A percentile compares a stretch with the other conserved stretches of the same genome.
Evolutionary conservation across 2,329 filamentous ascomycete genomes (phyloP).

Genomic region (Cryphonectria carpinicola): DNA sequence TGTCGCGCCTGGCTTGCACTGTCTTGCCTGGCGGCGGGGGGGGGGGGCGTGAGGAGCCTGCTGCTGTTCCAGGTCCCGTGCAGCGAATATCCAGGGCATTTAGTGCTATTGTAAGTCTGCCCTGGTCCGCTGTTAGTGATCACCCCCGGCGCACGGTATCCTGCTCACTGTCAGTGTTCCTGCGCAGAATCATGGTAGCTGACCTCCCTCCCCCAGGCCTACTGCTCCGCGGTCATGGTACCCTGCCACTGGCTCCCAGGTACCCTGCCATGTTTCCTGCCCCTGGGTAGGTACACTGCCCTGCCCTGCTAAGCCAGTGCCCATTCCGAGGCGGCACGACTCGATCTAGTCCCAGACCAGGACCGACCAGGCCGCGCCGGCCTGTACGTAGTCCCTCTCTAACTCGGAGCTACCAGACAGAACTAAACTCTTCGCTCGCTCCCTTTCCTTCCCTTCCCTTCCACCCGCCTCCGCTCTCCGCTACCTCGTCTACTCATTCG

Average conservation of each 20-base stretch:
- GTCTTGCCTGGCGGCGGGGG: not conserved
- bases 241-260: not conserved
- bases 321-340: slow-evolving; percentile 2
- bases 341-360: slow-evolving; percentile 5
- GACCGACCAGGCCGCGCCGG: slow-evolving; percentile 16
- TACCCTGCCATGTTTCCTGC: not conserved
- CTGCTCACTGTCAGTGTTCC: slow-evolving; percentile 2
- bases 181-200: not conserved
- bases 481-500: slow-evolving; percentile 8
- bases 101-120: not conserved
- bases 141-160: not conserved
- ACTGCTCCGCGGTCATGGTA: not conserved
- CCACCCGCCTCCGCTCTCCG: slow-evolving; percentile 15
- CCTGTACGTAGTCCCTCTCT: slow-evolving; percentile 8
- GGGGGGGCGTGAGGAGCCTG: not conserved
- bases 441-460: slow-evolving; percentile 14
- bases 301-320: not conserved
- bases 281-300: not conserved
- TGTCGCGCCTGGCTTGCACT: not conserved
- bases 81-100: not conserved
- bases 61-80: slow-evolving; percentile 1
- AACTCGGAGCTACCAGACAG: slow-evolving; percentile 14
- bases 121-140: not conserved
- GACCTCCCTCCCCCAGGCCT: not conserved
- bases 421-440: slow-evolving; percentile 15